Conservation (phyloP, 495 filamentous ascomycete species). For the Sphaerosporella brunnea region DNA sequence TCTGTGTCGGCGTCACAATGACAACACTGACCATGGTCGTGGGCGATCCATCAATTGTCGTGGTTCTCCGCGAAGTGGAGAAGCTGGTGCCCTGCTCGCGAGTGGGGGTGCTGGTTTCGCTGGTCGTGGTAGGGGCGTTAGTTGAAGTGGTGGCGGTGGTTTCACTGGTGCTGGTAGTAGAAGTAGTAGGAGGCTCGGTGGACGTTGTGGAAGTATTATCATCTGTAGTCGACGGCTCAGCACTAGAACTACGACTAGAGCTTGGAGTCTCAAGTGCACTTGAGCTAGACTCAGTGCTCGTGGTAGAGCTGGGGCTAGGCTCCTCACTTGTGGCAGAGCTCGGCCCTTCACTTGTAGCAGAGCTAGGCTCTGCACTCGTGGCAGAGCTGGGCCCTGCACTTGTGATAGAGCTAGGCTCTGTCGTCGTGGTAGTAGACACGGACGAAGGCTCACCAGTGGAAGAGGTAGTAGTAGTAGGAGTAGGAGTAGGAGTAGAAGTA, state of each 20-base stretch:
- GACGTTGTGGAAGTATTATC: neutral
- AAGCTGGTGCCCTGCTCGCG: neutral
- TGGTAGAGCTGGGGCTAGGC: neutral
- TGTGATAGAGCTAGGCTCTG: neutral
- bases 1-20: constrained; percentile 1
- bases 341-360: neutral
- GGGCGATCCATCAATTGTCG: neutral
- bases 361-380: neutral
- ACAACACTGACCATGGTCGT: constrained; percentile 1
- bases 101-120: neutral
- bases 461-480: neutral
- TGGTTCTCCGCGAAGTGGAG: neutral
- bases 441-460: neutral
- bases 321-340: neutral
- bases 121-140: neutral
- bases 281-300: neutral
- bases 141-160: neutral
- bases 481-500: neutral
- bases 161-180: neutral
- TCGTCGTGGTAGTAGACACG: neutral
- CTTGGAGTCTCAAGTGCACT: neutral
- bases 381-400: neutral
- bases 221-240: constrained; percentile 4
- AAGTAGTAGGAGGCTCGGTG: neutral
- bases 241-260: neutral